Percentiles rank a stretch among this genome's conserved stretches.
phyloP scores from a whole-genome alignment of 2,329 filamentous ascomycete genomes.

The Dactylellina leptospora region DNA sequence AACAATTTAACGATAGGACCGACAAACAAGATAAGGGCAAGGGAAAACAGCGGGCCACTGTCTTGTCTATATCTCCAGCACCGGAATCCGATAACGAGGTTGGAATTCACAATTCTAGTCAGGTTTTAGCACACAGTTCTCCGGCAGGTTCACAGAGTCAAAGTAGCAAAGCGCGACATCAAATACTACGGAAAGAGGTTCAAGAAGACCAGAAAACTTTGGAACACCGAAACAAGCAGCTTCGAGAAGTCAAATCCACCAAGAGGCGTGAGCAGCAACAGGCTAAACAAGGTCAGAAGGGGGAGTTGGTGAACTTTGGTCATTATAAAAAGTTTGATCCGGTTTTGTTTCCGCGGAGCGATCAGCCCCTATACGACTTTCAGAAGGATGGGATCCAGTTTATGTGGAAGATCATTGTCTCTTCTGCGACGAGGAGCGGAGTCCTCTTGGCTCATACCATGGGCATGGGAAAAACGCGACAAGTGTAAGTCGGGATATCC shows the following conservation, averaged over 20 bases:
- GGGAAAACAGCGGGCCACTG: constrained; percentile 8
- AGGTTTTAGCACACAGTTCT: constrained; percentile 1
- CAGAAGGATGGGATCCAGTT: constrained; percentile 84
- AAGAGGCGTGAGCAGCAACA: neutral
- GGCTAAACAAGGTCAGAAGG: constrained; percentile 1
- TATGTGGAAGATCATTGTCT: constrained; percentile 83
- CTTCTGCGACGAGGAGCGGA: constrained; percentile 49
- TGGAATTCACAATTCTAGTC: neutral
- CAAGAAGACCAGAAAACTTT: constrained; percentile 30
- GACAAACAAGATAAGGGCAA: constrained; percentile 36
- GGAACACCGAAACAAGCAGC: constrained; percentile 21
- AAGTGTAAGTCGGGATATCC: constrained; percentile 72
- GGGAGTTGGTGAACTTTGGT: constrained; percentile 54
- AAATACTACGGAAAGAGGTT: constrained; percentile 29
- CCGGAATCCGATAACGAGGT: constrained; percentile 16
- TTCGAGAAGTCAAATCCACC: constrained; percentile 2
- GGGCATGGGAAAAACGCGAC: constrained; percentile 93
- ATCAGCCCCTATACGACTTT: constrained; percentile 71
- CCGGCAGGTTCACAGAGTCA: constrained; percentile 8
- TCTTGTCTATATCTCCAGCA: neutral
- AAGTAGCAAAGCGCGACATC: constrained; percentile 8
- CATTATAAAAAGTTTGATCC: constrained; percentile 51
- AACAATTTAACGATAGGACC: no score
- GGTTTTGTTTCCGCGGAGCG: constrained; percentile 51
- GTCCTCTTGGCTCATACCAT: constrained; percentile 66